phyloP scores from a whole-genome alignment of 371 early-diverging fungal genomes.

The Coemansia sp. region DNA sequence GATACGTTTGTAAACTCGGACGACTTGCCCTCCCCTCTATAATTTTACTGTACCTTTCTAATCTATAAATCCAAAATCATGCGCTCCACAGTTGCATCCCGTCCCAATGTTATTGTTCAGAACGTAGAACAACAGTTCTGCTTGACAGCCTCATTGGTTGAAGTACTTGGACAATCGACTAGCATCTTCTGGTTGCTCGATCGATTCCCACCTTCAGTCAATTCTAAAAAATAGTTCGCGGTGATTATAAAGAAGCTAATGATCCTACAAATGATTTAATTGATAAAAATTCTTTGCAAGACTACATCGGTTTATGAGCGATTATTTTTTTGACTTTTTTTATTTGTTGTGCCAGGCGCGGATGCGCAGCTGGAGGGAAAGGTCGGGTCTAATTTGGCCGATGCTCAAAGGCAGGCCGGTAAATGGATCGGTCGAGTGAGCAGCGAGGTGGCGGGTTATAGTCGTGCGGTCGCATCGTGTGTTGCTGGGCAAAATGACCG shows the following conservation, averaged over 20 bases:
- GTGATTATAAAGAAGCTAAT: conserved; percentile 11
- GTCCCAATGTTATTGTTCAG: no score
- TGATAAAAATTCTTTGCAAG: conserved; percentile 9
- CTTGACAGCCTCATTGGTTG: background rate
- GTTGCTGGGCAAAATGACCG: conserved; percentile 28
- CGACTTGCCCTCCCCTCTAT: background rate
- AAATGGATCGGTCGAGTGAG: conserved; percentile 30
- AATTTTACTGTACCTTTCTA: background rate
- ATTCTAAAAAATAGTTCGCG: conserved; percentile 8
- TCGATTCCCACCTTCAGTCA: conserved; percentile 11
- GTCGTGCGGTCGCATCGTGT: conserved; percentile 30
- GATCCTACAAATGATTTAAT: conserved; percentile 7
- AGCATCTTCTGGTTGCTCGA: conserved; percentile 1
- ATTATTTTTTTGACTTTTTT: conserved; percentile 5
- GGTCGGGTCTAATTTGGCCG: conserved; percentile 17
- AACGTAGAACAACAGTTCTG: background rate
- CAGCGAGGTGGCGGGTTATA: conserved; percentile 14
- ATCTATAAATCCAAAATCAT: background rate
- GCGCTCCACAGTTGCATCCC: no score
- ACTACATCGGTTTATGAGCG: conserved; percentile 48
- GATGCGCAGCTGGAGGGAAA: conserved; percentile 25
- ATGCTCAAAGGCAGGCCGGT: conserved; percentile 27
- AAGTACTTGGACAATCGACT: background rate
- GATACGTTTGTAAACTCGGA: conserved; percentile 45
- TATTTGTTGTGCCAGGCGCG: conserved; percentile 4